Conservation (phyloP, 176 grass and related monocot genomes). For the Eremochloa ophiuroides region DNA sequence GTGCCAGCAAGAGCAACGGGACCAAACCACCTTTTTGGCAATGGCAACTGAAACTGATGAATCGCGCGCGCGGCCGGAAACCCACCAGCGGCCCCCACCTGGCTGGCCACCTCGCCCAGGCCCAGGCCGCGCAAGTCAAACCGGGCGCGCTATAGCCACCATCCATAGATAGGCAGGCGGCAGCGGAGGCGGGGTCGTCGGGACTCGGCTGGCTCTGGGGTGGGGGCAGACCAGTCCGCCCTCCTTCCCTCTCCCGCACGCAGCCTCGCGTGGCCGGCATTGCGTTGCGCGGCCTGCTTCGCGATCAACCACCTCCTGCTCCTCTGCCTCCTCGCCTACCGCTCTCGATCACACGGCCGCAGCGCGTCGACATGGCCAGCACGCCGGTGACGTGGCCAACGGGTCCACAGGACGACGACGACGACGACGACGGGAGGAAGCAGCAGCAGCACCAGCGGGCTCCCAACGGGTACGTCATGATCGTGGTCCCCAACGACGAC, state of each 20-base stretch:
- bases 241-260: neutral
- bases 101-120: neutral
- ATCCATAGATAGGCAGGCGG: no score
- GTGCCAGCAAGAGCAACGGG: neutral
- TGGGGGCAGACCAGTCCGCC: neutral
- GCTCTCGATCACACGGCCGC: no score
- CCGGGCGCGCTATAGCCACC: neutral
- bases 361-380: neutral
- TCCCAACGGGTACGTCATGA: constrained; percentile 37
- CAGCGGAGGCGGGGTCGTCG: neutral
- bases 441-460: rapidly evolving
- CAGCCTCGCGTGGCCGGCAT: neutral
- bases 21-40: neutral
- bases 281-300: neutral
- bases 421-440: neutral
- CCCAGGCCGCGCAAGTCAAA: constrained; percentile 17
- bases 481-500: constrained; percentile 39
- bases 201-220: no score
- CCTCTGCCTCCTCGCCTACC: neutral
- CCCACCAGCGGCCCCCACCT: no score
- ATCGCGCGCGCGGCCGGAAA: no score
- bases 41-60: no score
- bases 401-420: neutral
- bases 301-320: neutral
- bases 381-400: neutral